Evolutionary conservation across 768 basidiomycete genomes (phyloP).

Genomic region (Podaxis sp.): DNA sequence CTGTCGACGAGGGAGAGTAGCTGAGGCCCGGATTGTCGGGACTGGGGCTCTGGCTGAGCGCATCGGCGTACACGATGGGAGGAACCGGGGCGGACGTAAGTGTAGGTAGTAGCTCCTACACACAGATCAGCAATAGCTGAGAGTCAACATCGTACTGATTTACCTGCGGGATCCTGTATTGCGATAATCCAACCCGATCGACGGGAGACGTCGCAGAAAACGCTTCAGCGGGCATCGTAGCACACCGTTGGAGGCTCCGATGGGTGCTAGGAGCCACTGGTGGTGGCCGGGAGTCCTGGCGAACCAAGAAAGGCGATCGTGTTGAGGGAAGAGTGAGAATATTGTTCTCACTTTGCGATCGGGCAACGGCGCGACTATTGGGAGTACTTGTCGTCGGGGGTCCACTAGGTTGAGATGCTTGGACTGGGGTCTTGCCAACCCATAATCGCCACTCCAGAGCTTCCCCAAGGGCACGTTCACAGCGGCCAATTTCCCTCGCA

Average conservation of each 20-base stretch:
- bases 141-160: neutral
- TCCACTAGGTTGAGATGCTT: constrained; percentile 21
- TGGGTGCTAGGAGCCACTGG: neutral
- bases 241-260: constrained; percentile 34
- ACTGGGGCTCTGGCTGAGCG: constrained; percentile 31
- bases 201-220: neutral
- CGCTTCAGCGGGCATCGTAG: constrained; percentile 7
- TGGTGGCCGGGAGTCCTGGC: constrained; percentile 6
- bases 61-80: neutral
- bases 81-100: neutral
- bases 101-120: constrained; percentile 13
- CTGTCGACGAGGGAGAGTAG: constrained; percentile 60
- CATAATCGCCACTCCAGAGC: constrained; percentile 90
- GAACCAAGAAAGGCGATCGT: constrained; percentile 24
- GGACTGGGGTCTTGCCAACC: constrained; percentile 68
- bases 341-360: constrained; percentile 52
- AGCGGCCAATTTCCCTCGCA: constrained; percentile 81
- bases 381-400: constrained; percentile 17
- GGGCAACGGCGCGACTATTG: constrained; percentile 36
- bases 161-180: constrained; percentile 7
- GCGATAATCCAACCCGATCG: neutral
- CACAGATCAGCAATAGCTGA: neutral
- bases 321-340: constrained; percentile 20
- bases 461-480: constrained; percentile 85
- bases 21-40: constrained; percentile 58